Evolutionary conservation across 2,329 filamentous ascomycete species (phyloP).

Genomic region (Colletotrichum sp.): DNA sequence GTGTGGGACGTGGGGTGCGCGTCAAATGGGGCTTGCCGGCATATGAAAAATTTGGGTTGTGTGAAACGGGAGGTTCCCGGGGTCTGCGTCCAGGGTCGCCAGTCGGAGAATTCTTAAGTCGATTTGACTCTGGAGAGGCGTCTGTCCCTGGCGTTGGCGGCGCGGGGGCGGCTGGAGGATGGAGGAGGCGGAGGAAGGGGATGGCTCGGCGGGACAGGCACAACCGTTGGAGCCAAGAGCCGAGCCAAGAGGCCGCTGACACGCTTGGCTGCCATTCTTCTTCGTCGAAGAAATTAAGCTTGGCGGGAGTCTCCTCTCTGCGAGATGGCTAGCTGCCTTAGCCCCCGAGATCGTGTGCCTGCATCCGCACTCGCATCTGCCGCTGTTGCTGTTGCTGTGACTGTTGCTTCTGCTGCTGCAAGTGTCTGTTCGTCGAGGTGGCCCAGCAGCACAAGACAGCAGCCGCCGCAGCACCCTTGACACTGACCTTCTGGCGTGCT

Average conservation of each 20-base stretch:
- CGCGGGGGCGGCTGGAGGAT: slow-evolving; percentile 11
- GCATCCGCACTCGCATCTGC: slow-evolving; percentile 2
- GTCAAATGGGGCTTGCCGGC: not conserved
- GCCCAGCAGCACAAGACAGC: not conserved
- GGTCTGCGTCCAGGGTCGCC: not conserved
- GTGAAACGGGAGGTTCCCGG: slow-evolving; percentile 5
- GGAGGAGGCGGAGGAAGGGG: not conserved
- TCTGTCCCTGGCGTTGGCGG: not conserved
- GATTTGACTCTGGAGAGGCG: slow-evolving; percentile 12
- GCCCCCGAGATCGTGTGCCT: not conserved
- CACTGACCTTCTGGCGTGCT: not conserved
- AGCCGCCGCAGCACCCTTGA: not conserved
- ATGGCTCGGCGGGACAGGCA: not conserved
- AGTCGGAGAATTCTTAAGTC: slow-evolving; percentile 19
- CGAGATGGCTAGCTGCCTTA: not conserved
- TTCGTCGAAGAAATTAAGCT: not conserved
- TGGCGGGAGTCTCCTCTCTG: not conserved
- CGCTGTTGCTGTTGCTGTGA: not conserved
- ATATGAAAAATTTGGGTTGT: slow-evolving; percentile 7
- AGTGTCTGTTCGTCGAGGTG: not conserved
- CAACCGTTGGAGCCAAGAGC: slow-evolving; percentile 10
- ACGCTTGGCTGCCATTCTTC: not conserved
- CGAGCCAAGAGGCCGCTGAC: slow-evolving; percentile 8
- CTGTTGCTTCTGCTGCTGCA: not conserved
- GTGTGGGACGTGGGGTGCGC: slow-evolving; percentile 8